Conservation (phyloP, 306 rosid genomes). For the Argentina anserina region DNA sequence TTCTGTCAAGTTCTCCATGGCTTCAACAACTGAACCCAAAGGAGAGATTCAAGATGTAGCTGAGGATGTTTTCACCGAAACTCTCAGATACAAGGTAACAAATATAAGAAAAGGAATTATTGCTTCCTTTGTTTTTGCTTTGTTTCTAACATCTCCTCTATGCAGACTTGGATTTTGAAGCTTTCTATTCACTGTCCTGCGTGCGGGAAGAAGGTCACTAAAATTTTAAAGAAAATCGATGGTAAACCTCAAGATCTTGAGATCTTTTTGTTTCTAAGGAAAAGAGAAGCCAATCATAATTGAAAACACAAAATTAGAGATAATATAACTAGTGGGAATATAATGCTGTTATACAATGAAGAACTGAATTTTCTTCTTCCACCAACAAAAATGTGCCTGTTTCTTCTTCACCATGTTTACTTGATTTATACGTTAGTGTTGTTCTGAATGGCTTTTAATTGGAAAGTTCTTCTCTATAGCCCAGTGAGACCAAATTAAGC, state of each 20-base stretch:
- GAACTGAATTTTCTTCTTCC: no score
- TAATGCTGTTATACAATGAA: no score
- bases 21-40: slow-evolving; percentile 24
- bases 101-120: neutral
- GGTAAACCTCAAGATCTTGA: slow-evolving; percentile 33
- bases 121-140: neutral
- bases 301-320: no score
- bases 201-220: slow-evolving; percentile 64
- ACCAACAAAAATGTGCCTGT: no score
- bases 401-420: no score
- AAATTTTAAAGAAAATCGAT: slow-evolving; percentile 51
- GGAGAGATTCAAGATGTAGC: slow-evolving; percentile 28
- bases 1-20: slow-evolving; percentile 38
- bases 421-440: neutral
- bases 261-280: no score
- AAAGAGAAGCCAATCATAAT: no score
- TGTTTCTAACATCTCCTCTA: slow-evolving; percentile 12
- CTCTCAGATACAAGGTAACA: slow-evolving; percentile 62
- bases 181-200: slow-evolving; percentile 79
- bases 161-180: slow-evolving; percentile 49
- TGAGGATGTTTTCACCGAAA: slow-evolving; percentile 29
- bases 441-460: slow-evolving; percentile 8
- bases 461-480: slow-evolving; percentile 7
- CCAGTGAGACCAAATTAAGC: slow-evolving; percentile 11
- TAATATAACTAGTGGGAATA: no score